Evolutionary conservation across 2,329 filamentous ascomycete species (phyloP).

Genomic region (Colletotrichum sp.): DNA sequence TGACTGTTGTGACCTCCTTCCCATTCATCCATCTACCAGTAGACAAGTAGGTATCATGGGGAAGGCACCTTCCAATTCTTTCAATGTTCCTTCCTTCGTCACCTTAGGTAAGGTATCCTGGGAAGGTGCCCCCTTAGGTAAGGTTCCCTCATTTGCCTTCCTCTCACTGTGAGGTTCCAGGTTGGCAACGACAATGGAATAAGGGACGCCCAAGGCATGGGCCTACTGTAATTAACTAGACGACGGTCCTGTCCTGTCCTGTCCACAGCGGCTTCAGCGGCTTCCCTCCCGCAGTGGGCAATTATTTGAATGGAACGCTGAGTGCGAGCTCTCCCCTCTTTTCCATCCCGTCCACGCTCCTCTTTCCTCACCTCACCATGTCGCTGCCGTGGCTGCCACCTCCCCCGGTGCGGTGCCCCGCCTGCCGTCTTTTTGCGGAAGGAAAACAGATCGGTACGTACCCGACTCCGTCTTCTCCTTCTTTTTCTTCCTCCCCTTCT

Average conservation of each 20-base stretch:
- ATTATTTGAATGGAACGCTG: too few species aligned
- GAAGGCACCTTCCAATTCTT: background rate
- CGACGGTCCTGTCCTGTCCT: background rate
- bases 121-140: background rate
- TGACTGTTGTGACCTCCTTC: background rate
- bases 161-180: background rate
- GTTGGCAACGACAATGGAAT: background rate
- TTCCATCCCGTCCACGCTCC: background rate
- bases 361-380: background rate
- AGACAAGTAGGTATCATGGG: background rate
- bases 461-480: background rate
- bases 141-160: background rate
- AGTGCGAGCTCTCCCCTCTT: slow-evolving; percentile 10
- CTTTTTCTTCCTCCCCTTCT: background rate
- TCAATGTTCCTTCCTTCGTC: background rate
- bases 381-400: background rate
- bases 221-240: background rate
- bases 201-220: background rate
- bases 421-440: background rate
- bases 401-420: background rate
- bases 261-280: background rate
- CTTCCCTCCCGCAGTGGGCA: background rate
- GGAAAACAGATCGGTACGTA: background rate
- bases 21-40: background rate
- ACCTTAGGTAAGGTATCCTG: background rate